phyloP scores from a whole-genome alignment of 768 basidiomycete species.

The Asterophora parasitica region DNA sequence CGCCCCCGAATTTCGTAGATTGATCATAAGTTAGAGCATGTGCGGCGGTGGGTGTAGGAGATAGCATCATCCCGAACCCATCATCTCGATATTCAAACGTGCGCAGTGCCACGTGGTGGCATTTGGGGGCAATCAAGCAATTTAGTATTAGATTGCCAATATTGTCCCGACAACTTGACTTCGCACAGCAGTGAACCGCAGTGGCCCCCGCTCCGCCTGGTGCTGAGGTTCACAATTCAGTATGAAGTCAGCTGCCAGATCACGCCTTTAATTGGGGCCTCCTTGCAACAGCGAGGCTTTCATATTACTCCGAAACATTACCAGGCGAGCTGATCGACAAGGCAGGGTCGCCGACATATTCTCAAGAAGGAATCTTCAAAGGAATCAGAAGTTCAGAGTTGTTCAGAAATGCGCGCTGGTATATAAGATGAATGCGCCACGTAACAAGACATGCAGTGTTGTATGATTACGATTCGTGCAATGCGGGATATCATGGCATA shows the following conservation, averaged over 20 bases:
- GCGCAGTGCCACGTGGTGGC: no score
- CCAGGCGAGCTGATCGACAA: not conserved
- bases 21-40: no score
- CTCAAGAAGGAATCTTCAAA: not conserved
- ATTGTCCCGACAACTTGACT: not conserved
- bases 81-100: no score
- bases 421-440: constrained; percentile 8
- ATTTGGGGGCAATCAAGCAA: no score
- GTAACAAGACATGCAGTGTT: constrained; percentile 6
- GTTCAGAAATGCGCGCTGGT: not conserved
- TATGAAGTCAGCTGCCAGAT: constrained; percentile 2
- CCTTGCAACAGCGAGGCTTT: constrained; percentile 9
- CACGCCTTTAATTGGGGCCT: not conserved
- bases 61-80: no score
- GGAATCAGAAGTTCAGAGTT: not conserved
- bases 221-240: not conserved
- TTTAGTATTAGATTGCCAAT: no score
- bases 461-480: constrained; percentile 5
- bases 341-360: not conserved
- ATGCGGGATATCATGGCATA: constrained; percentile 16
- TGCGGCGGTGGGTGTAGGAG: no score
- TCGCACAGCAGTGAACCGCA: no score
- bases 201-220: not conserved
- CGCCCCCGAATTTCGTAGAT: no score
- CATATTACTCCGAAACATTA: constrained; percentile 8